Conservation (phyloP, 345 rosid genomes). For the Laguncularia racemosa region DNA sequence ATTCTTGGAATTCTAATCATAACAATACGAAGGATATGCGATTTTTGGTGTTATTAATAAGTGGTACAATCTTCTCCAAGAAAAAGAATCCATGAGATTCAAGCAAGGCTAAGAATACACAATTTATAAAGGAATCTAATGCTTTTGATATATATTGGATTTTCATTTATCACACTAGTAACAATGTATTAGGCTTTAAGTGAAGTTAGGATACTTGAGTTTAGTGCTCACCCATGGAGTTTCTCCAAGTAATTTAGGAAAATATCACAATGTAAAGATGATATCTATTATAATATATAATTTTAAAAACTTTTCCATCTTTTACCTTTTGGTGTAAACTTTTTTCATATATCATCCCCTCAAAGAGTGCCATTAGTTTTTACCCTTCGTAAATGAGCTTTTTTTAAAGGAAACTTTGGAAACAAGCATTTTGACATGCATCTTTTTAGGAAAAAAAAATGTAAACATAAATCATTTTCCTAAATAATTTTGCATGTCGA, state of each 20-base stretch:
- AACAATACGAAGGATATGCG: constrained; percentile 14
- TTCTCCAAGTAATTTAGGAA: constrained; percentile 13
- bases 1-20: constrained; percentile 12
- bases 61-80: constrained; percentile 37
- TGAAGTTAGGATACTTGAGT: constrained; percentile 31
- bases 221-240: constrained; percentile 10
- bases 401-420: too few relatives aligned
- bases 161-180: constrained; percentile 38
- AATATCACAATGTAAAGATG: constrained; percentile 17
- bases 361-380: too few relatives aligned
- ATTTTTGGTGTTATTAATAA: constrained; percentile 33
- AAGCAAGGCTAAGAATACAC: constrained; percentile 7
- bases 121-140: constrained; percentile 9
- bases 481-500: too few relatives aligned
- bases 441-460: too few relatives aligned
- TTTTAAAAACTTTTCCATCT: too few relatives aligned
- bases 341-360: too few relatives aligned
- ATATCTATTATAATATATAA: too few relatives aligned
- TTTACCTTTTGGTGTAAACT: too few relatives aligned
- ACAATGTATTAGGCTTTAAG: constrained; percentile 40
- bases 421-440: too few relatives aligned
- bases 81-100: constrained; percentile 17
- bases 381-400: too few relatives aligned
- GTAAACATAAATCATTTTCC: too few relatives aligned
- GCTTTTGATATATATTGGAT: constrained; percentile 40